phyloP scores from a whole-genome alignment of 352 stramenopile species.

The Peronospora farinosa region DNA sequence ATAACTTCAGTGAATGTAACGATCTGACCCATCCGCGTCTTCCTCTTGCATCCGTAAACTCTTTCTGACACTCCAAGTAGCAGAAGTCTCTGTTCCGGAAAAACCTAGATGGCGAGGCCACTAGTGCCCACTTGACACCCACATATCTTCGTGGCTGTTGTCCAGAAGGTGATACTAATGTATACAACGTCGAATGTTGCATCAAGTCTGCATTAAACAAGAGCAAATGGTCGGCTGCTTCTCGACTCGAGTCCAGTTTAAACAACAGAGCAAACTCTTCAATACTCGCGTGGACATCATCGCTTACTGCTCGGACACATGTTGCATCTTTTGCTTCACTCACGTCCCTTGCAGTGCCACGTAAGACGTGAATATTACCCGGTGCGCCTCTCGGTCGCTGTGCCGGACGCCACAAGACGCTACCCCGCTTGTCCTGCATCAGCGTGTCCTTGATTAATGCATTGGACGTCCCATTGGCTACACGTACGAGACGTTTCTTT shows the following conservation, averaged over 20 bases:
- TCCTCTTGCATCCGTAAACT: slow-evolving; percentile 61
- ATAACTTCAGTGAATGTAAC: slow-evolving; percentile 56
- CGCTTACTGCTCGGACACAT: slow-evolving; percentile 56
- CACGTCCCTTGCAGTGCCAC: slow-evolving; percentile 37
- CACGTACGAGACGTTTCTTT: slow-evolving; percentile 70
- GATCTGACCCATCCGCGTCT: slow-evolving; percentile 48
- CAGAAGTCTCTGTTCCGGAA: slow-evolving; percentile 80
- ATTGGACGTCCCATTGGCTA: slow-evolving; percentile 79
- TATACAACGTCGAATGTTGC: slow-evolving; percentile 67
- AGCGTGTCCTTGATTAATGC: slow-evolving; percentile 70
- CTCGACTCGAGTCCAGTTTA: slow-evolving; percentile 65
- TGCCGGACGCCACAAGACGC: slow-evolving; percentile 56
- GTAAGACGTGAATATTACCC: slow-evolving; percentile 52
- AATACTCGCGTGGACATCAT: slow-evolving; percentile 69
- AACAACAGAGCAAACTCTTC: slow-evolving; percentile 82
- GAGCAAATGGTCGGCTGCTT: slow-evolving; percentile 56
- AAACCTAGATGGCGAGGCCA: slow-evolving; percentile 61
- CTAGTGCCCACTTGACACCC: slow-evolving; percentile 75
- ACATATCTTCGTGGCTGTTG: slow-evolving; percentile 71
- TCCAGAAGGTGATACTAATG: slow-evolving; percentile 59
- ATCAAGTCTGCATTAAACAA: slow-evolving; percentile 75
- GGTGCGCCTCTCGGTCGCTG: slow-evolving; percentile 13
- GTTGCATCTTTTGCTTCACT: slow-evolving; percentile 37
- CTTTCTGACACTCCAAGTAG: slow-evolving; percentile 82
- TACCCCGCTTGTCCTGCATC: slow-evolving; percentile 34